Percentiles rank a stretch among this genome's conserved stretches.
Evolutionary conservation across 164 flowering plant genomes (phyloP).

Genomic region (Stephania japonica): DNA sequence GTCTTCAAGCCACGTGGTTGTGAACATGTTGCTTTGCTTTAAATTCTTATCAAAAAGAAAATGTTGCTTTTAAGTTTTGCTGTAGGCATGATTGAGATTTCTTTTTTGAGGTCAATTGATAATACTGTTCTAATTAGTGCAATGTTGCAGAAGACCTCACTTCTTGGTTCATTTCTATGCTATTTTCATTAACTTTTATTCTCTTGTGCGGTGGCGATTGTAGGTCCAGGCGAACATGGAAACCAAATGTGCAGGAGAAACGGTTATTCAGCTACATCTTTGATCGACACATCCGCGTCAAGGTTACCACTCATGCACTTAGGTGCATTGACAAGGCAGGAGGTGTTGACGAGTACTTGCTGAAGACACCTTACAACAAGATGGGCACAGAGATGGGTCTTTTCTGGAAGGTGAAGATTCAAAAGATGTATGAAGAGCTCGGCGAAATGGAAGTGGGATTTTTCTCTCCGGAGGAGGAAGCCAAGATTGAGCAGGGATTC

Average conservation of each 20-base stretch:
- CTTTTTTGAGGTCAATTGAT: too few relatives aligned
- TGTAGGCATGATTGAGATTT: too few relatives aligned
- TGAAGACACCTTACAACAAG: constrained; percentile 30
- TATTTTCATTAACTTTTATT: not conserved
- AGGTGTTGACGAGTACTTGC: constrained; percentile 45
- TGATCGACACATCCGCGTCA: constrained; percentile 56
- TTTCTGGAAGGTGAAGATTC: constrained; percentile 30
- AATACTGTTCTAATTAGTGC: too few relatives aligned
- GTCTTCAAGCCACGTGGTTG: too few relatives aligned
- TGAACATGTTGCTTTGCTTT: too few relatives aligned
- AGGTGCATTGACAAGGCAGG: constrained; percentile 83
- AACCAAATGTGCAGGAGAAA: constrained; percentile 58
- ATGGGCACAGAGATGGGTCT: constrained; percentile 33
- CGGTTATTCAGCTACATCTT: constrained; percentile 58
- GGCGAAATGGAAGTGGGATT: constrained; percentile 44
- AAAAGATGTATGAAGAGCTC: constrained; percentile 31
- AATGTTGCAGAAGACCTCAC: too few relatives aligned
- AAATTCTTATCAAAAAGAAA: too few relatives aligned
- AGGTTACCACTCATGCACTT: constrained; percentile 68
- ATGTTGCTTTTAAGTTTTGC: too few relatives aligned
- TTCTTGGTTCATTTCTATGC: not conserved
- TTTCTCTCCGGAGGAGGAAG: constrained; percentile 53
- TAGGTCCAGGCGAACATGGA: constrained; percentile 64
- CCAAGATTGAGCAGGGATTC: constrained; percentile 44
- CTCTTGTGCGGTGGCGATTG: constrained; percentile 11